Evolutionary conservation across 2,329 filamentous ascomycete species (phyloP).

Genomic region (Aspergillus latus): DNA sequence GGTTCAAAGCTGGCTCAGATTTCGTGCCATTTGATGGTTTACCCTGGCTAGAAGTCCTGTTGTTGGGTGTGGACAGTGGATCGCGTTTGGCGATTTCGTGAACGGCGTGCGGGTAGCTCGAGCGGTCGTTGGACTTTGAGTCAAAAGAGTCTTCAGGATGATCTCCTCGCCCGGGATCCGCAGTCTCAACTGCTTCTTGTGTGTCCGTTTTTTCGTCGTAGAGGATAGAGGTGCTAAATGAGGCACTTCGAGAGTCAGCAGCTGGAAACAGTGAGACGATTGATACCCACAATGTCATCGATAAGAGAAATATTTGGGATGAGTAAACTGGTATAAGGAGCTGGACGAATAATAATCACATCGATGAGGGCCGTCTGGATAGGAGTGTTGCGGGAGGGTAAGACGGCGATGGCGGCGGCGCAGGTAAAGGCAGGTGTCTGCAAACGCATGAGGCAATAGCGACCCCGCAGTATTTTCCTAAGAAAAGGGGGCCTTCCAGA

Average conservation of each 20-base stretch:
- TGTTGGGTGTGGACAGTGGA: neutral
- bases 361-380: neutral
- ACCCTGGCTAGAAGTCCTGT: neutral
- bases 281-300: slow-evolving; percentile 8
- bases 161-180: neutral
- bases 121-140: neutral
- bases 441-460: too few relatives aligned
- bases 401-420: neutral
- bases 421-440: too few relatives aligned
- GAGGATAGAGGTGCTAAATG: slow-evolving; percentile 12
- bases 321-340: neutral
- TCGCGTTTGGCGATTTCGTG: slow-evolving; percentile 4
- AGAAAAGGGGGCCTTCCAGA: too few relatives aligned
- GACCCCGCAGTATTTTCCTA: too few relatives aligned
- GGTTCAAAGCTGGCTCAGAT: neutral
- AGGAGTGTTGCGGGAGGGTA: neutral
- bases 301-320: neutral
- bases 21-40: neutral
- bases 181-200: neutral
- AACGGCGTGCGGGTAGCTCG: neutral
- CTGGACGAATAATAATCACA: slow-evolving; percentile 1
- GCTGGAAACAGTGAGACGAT: neutral
- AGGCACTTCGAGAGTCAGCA: neutral
- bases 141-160: neutral
- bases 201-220: neutral